Evolutionary conservation across 148 eudicot species (phyloP).

Genomic region (Rheum nobile): DNA sequence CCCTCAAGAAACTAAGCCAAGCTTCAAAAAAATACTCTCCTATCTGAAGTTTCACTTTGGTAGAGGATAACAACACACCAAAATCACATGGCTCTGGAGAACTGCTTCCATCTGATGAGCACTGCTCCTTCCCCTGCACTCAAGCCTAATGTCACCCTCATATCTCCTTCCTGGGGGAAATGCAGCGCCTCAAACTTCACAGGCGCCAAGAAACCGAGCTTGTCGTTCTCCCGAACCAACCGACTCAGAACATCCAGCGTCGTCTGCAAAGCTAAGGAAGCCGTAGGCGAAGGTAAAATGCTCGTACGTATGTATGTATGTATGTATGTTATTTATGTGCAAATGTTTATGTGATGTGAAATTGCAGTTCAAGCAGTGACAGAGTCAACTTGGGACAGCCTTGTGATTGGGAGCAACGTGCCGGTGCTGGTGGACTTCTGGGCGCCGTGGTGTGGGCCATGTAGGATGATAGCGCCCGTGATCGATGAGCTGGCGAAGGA

Average conservation of each 20-base stretch:
- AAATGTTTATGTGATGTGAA: background rate
- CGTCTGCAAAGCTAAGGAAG: conserved; percentile 45
- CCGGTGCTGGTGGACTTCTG: conserved; percentile 67
- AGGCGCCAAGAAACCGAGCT: background rate
- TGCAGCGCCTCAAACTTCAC: conserved; percentile 3
- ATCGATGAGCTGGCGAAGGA: conserved; percentile 66
- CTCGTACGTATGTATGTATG: too few relatives aligned
- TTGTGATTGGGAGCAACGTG: conserved; percentile 29
- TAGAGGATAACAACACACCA: background rate
- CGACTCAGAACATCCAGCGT: conserved; percentile 12
- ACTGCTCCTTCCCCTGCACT: conserved; percentile 1
- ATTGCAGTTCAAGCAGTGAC: conserved; percentile 36
- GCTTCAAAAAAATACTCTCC: background rate
- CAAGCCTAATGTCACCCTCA: conserved; percentile 1
- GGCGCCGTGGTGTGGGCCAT: conserved; percentile 84
- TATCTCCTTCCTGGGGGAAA: background rate
- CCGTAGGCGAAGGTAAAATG: conserved; percentile 41
- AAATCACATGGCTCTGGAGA: conserved; percentile 9
- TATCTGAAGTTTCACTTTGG: background rate
- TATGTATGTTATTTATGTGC: too few relatives aligned
- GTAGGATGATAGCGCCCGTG: conserved; percentile 51
- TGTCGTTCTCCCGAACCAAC: conserved; percentile 1
- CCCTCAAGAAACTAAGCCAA: background rate
- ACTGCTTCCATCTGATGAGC: conserved; percentile 11
- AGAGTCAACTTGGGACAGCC: conserved; percentile 36